phyloP scores from a whole-genome alignment of 78 protist genomes.

The Salpingoeca rosetta region DNA sequence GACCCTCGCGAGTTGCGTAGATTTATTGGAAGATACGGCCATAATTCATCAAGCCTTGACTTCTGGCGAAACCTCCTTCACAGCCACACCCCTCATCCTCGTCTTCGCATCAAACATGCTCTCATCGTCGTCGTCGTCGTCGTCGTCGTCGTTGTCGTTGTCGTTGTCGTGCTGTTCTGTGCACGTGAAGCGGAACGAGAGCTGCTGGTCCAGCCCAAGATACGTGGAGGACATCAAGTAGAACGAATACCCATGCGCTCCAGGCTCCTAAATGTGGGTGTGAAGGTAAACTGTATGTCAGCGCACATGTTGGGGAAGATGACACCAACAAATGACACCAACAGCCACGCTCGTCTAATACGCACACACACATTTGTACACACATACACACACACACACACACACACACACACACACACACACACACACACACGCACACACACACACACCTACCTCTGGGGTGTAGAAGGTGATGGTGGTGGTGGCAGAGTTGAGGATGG shows the following conservation, averaged over 20 bases:
- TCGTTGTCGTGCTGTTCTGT: too few species aligned
- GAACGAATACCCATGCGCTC: neutral
- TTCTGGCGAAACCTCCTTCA: too few species aligned
- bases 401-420: neutral
- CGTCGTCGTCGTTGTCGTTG: too few species aligned
- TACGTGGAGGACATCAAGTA: constrained; percentile 45
- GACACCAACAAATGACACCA: neutral
- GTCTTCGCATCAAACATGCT: too few species aligned
- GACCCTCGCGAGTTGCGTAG: too few species aligned
- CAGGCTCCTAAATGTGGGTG: neutral
- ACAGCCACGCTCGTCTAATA: neutral
- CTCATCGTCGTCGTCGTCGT: too few species aligned
- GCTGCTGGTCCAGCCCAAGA: constrained; percentile 52
- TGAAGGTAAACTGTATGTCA: neutral
- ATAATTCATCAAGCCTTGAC: too few species aligned
- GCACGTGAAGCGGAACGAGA: neutral
- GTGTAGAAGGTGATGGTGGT: constrained; percentile 7
- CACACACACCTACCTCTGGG: neutral
- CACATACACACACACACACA: neutral
- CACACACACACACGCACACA: neutral
- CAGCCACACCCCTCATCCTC: too few species aligned
- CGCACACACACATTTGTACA: neutral
- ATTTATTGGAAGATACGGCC: too few species aligned
- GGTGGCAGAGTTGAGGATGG: neutral
- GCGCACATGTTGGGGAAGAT: neutral